Evolutionary conservation across 176 grass and related monocot species (phyloP), one percentile per base, ranked within the genome.

Genomic region (Carex scoparia): DNA sequence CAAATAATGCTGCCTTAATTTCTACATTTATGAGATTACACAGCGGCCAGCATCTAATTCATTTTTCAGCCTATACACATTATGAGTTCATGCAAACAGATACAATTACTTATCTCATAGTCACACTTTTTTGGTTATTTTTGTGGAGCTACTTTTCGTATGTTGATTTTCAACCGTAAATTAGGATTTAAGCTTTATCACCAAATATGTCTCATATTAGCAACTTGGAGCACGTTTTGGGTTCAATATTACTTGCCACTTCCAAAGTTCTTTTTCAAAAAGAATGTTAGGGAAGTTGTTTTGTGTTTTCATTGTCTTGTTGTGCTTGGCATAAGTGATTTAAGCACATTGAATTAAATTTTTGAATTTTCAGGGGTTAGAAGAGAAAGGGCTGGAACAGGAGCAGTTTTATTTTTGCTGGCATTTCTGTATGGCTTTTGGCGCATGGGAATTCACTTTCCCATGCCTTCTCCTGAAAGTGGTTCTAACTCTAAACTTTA

Each of bases 371-470:
- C 90, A 95, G 96, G 93, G 7, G 85, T 99, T 69, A 95, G 93
- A 56, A 92, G 88, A 85, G 90, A 94, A 80, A 92, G 93, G 80
- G 86, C 93, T 33, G 91, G 75, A 80, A 87, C 90, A 44, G 84
- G 88, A 55, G 90, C 96, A 42, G 63, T 87, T 56, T 61, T 94
- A 12, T 99, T 99, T 89, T 85, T 99, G 7, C 66, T 90, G n/a
- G 83, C 87, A 61, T 99, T 99, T 84, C 88, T 99, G 53, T 99
- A 95, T 40, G 91, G 81, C 3, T 99, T 99, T 87, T 99, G 96
- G 91, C 93, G 91, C 79, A 91, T 99, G 96, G 96, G 96, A 70
- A 99, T 99, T 88, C 96, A 99, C 82, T 99, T 99, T 79, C 96
- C 96, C 9, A 95, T 95, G 96, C 93, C 96, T 87, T 99, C 96